Conservation (phyloP, 805 yeast species). For the Zygosaccharomyces gambellarensis region DNA sequence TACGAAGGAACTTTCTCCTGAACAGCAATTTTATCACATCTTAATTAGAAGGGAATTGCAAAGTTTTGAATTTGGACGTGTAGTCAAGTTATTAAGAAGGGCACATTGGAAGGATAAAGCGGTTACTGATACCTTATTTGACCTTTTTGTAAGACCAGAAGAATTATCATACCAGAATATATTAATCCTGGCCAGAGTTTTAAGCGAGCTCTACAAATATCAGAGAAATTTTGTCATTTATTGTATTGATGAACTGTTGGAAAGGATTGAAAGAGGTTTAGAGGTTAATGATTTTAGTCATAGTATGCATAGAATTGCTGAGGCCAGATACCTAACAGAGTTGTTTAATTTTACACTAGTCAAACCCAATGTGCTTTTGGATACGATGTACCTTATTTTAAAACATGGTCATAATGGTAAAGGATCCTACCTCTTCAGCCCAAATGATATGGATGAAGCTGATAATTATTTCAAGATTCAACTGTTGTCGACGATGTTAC, state of each 20-base stretch:
- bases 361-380: constrained; percentile 43
- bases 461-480: constrained; percentile 70
- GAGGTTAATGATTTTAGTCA: constrained; percentile 57
- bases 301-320: constrained; percentile 59
- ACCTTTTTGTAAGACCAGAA: constrained; percentile 55
- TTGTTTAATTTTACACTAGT: constrained; percentile 48
- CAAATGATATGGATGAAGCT: constrained; percentile 51
- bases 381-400: constrained; percentile 51
- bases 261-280: constrained; percentile 58
- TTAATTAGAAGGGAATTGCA: constrained; percentile 51
- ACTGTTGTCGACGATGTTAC: constrained; percentile 44
- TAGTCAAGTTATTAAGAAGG: constrained; percentile 38
- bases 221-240: constrained; percentile 40
- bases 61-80: constrained; percentile 31
- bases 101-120: constrained; percentile 45
- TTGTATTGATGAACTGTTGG: constrained; percentile 60
- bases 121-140: constrained; percentile 34
- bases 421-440: constrained; percentile 44
- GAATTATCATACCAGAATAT: constrained; percentile 56
- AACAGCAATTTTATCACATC: constrained; percentile 45
- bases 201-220: constrained; percentile 35
- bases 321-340: constrained; percentile 55
- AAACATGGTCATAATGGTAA: constrained; percentile 62
- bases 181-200: constrained; percentile 43
- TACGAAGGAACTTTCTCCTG: constrained; percentile 35